Evolutionary conservation across 306 rosid species (phyloP).

Genomic region (Gynostemma pentaphyllum): DNA sequence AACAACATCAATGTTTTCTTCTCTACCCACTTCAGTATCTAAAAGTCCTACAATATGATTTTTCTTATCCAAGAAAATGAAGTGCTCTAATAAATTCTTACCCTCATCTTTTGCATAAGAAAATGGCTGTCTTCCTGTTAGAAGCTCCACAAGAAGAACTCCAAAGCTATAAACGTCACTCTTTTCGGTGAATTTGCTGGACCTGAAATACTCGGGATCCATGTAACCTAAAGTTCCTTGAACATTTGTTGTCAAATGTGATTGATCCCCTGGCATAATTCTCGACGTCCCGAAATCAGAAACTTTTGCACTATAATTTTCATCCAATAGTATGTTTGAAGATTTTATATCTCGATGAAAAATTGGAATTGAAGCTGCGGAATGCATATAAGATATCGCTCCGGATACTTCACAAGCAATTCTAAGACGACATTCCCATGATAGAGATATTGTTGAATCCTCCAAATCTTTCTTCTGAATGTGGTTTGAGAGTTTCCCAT

Average conservation of each 20-base stretch:
- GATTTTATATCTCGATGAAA: slow-evolving; percentile 59
- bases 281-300: slow-evolving; percentile 46
- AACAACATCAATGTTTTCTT: slow-evolving; percentile 23
- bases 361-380: slow-evolving; percentile 43
- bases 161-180: slow-evolving; percentile 43
- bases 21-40: slow-evolving; percentile 22
- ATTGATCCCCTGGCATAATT: slow-evolving; percentile 36
- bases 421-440: slow-evolving; percentile 34
- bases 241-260: slow-evolving; percentile 47
- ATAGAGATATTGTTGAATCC: slow-evolving; percentile 13
- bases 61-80: slow-evolving; percentile 26
- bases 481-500: slow-evolving; percentile 41
- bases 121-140: slow-evolving; percentile 32
- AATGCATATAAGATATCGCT: slow-evolving; percentile 58
- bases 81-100: slow-evolving; percentile 27
- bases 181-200: slow-evolving; percentile 40
- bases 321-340: slow-evolving; percentile 43
- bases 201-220: slow-evolving; percentile 53
- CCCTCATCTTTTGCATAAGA: slow-evolving; percentile 20
- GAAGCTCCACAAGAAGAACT: slow-evolving; percentile 41
- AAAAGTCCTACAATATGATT: slow-evolving; percentile 19
- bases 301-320: slow-evolving; percentile 17
- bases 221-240: slow-evolving; percentile 59
- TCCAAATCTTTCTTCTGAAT: slow-evolving; percentile 15
- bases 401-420: slow-evolving; percentile 58